These are phyloP conservation scores for Candida jianshihensis DNA, from an alignment of 805 yeast genomes.

Conservation along the genomic window DNA sequence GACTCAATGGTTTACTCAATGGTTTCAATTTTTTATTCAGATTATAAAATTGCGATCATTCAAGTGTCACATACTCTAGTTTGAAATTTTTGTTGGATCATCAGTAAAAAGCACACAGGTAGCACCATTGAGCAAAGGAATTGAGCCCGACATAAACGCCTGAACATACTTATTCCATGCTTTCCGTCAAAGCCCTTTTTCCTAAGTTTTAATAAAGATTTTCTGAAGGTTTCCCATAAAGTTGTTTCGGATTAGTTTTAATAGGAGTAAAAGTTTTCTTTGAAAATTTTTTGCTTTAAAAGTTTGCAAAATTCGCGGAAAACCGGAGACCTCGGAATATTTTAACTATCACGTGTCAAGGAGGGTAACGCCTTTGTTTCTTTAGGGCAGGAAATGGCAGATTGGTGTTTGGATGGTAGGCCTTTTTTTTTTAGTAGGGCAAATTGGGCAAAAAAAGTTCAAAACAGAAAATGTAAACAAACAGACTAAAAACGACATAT, in stretches of 20 bases:
- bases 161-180: conserved; percentile 1
- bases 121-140: not conserved
- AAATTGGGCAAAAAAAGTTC: not conserved
- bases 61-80: conserved; percentile 61
- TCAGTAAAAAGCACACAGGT: no score
- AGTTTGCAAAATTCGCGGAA: not conserved
- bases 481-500: not conserved
- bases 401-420: not conserved
- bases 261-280: no score
- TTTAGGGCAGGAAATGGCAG: not conserved
- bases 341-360: not conserved
- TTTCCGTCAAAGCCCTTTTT: no score
- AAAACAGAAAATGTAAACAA: not conserved
- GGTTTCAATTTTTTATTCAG: not conserved
- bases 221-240: no score
- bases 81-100: conserved; percentile 35
- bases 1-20: not conserved
- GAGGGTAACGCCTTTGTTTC: not conserved
- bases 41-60: conserved; percentile 39
- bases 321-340: no score
- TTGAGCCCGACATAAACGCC: not conserved
- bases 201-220: no score
- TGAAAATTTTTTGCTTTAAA: not conserved
- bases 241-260: no score
- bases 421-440: no score